phyloP scores from a whole-genome alignment of 1,139 yeast species.

The Lodderomyces margitis region DNA sequence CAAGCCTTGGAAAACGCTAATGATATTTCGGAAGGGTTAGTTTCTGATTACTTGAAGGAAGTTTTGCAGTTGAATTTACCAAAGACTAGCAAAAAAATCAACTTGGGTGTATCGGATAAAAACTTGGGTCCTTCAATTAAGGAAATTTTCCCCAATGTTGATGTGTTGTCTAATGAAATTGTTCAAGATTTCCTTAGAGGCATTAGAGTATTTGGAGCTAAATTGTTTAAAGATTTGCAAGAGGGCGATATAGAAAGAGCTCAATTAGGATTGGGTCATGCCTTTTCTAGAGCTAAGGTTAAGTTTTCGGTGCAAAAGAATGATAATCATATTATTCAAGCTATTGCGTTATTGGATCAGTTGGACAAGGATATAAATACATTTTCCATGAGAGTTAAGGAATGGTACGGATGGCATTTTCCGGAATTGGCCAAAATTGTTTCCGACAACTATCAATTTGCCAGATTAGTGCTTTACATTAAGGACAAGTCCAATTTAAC shows the following conservation, averaged over 20 bases:
- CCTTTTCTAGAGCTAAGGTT: slow-evolving; percentile 97
- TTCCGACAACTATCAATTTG: slow-evolving; percentile 86
- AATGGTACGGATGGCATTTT: slow-evolving; percentile 99
- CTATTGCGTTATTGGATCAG: slow-evolving; percentile 94
- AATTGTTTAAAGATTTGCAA: slow-evolving; percentile 86
- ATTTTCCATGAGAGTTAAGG: slow-evolving; percentile 96
- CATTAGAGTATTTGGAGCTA: slow-evolving; percentile 84
- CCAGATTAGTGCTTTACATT: slow-evolving; percentile 77
- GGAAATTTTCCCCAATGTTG: slow-evolving; percentile 83
- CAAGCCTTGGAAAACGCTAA: slow-evolving; percentile 98
- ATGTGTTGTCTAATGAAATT: slow-evolving; percentile 85
- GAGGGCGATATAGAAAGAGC: slow-evolving; percentile 97
- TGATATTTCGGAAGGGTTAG: slow-evolving; percentile 95
- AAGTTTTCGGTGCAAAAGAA: slow-evolving; percentile 98
- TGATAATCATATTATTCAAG: slow-evolving; percentile 98
- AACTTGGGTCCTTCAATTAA: slow-evolving; percentile 96
- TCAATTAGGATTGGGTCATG: slow-evolving; percentile 97
- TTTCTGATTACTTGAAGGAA: slow-evolving; percentile 86
- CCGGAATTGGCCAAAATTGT: slow-evolving; percentile 98
- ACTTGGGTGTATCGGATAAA: slow-evolving; percentile 89
- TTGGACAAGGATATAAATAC: slow-evolving; percentile 97
- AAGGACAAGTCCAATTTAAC: slow-evolving; percentile 82
- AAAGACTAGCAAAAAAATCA: slow-evolving; percentile 66
- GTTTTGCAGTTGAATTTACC: slow-evolving; percentile 89
- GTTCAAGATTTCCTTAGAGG: slow-evolving; percentile 97